A percentile compares a stretch with the other conserved stretches of the same genome.
Conservation (phyloP, 192 early-diverging fungal species). For the Piromyces finnis region DNA sequence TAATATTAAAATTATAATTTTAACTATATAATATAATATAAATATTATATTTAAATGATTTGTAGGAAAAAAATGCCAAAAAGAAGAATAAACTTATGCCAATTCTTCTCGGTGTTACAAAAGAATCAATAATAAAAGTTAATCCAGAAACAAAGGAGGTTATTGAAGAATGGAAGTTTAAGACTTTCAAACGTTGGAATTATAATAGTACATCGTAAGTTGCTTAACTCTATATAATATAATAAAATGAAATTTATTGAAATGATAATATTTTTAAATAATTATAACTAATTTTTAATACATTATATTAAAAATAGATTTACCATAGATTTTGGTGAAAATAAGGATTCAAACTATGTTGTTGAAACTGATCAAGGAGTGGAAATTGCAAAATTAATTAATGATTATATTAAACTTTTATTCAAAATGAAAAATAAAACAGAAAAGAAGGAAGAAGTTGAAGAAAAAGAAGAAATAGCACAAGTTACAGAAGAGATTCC, state of each 20-base stretch:
- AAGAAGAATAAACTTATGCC: slow-evolving; percentile 19
- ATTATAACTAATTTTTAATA: no score
- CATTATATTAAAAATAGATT: slow-evolving; percentile 16
- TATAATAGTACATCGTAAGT: slow-evolving; percentile 14
- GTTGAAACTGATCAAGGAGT: slow-evolving; percentile 38
- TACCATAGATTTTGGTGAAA: slow-evolving; percentile 42
- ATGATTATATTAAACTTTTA: slow-evolving; percentile 44
- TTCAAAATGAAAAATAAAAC: slow-evolving; percentile 32
- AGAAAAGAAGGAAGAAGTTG: slow-evolving; percentile 16
- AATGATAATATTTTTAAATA: no score
- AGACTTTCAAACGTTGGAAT: slow-evolving; percentile 25
- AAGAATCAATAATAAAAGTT: slow-evolving; percentile 22
- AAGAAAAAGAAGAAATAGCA: slow-evolving; percentile 22
- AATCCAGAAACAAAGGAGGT: slow-evolving; percentile 36
- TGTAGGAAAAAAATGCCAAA: slow-evolving; percentile 14
- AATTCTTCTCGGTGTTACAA: slow-evolving; percentile 32
- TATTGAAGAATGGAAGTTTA: slow-evolving; percentile 28
- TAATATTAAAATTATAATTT: neutral
- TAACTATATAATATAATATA: no score
- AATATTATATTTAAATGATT: neutral
- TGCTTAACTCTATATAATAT: no score
- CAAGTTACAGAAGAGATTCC: slow-evolving; percentile 9
- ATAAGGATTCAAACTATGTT: slow-evolving; percentile 25
- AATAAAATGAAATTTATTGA: no score
- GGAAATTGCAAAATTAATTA: slow-evolving; percentile 30